Evolutionary conservation across 306 rosid species (phyloP).

Genomic region (Pyrus communis): DNA sequence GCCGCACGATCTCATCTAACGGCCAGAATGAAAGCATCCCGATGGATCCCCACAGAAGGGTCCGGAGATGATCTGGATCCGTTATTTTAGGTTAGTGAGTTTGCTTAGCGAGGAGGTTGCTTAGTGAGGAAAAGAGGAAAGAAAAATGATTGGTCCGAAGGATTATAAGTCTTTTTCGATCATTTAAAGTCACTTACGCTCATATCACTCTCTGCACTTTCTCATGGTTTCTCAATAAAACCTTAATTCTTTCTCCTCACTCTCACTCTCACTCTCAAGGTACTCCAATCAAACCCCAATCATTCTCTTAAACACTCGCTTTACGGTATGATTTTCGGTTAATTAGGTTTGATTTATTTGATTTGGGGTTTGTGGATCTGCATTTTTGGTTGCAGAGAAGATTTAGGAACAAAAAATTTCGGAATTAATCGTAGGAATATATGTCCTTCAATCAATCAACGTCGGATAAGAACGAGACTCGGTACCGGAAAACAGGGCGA

Average conservation of each 20-base stretch:
- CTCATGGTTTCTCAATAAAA: constrained; percentile 38
- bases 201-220: background rate
- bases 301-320: background rate
- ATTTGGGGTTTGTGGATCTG: constrained; percentile 20
- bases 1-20: too few relatives aligned
- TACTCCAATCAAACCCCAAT: constrained; percentile 9
- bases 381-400: constrained; percentile 39
- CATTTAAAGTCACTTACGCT: too few relatives aligned
- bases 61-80: too few relatives aligned
- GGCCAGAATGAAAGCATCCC: too few relatives aligned
- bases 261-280: constrained; percentile 30
- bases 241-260: constrained; percentile 46
- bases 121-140: too few relatives aligned
- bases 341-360: background rate
- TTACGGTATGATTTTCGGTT: background rate
- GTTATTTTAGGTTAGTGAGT: too few relatives aligned
- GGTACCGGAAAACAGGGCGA: constrained; percentile 63
- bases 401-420: background rate
- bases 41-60: too few relatives aligned
- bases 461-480: constrained; percentile 67
- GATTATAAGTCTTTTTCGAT: too few relatives aligned
- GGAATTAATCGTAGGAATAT: constrained; percentile 59
- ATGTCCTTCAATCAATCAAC: constrained; percentile 98
- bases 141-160: too few relatives aligned
- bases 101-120: too few relatives aligned